These are phyloP conservation scores for Colletotrichum salicis DNA, from an alignment of 2,329 filamentous ascomycete genomes.

Conservation along the genomic window DNA sequence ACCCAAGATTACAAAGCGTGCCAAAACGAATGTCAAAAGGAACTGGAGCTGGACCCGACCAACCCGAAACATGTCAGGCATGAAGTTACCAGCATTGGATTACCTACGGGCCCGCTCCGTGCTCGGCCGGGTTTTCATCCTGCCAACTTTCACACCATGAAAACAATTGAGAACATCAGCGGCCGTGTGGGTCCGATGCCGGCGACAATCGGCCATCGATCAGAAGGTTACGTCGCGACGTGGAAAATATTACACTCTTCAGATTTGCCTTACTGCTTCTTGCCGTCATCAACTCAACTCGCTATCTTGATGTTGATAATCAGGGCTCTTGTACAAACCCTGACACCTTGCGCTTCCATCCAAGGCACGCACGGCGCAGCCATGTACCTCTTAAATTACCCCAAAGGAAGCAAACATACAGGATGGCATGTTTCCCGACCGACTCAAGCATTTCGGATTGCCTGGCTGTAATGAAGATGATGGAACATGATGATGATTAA, in stretches of 20 bases:
- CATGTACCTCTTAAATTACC: too few relatives aligned
- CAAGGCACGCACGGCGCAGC: too few relatives aligned
- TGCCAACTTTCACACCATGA: not conserved
- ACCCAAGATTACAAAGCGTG: not conserved
- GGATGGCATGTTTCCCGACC: too few relatives aligned
- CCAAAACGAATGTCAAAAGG: not conserved
- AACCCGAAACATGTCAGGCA: not conserved
- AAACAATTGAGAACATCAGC: not conserved
- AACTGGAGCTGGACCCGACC: not conserved
- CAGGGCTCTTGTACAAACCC: not conserved
- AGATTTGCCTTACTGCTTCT: not conserved
- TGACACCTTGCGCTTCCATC: not conserved
- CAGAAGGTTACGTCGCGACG: not conserved
- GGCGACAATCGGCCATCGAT: not conserved
- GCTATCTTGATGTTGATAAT: not conserved
- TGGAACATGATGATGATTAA: too few relatives aligned
- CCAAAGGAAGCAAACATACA: too few relatives aligned
- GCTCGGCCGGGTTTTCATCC: not conserved
- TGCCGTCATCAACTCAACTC: not conserved
- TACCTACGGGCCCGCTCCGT: not conserved
- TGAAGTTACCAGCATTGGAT: not conserved
- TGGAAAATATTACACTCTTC: not conserved
- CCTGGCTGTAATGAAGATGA: too few relatives aligned
- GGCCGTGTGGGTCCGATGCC: not conserved
- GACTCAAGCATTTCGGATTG: too few relatives aligned